Conservation (phyloP, 192 early-diverging fungal species). For the Backusella luteola region DNA sequence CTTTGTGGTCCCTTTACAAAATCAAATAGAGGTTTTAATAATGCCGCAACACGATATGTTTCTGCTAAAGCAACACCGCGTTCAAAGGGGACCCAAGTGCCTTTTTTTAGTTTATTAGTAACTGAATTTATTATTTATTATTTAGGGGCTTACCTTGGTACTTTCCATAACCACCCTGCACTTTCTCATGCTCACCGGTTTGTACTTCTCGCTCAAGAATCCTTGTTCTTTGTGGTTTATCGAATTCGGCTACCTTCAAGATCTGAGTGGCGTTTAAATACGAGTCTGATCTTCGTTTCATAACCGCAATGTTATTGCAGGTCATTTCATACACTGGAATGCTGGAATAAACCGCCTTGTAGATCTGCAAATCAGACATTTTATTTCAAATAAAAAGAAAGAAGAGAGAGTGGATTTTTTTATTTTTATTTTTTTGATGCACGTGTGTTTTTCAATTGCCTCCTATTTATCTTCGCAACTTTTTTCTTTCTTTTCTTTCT, state of each 20-base stretch:
- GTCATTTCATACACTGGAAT: constrained; percentile 95
- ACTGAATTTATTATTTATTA: not conserved
- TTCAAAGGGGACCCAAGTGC: constrained; percentile 82
- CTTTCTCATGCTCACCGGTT: constrained; percentile 87
- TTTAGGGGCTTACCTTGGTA: constrained; percentile 75
- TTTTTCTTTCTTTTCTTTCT: not conserved
- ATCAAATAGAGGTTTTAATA: constrained; percentile 79
- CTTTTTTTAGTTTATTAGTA: constrained; percentile 7
- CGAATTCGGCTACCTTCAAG: constrained; percentile 93
- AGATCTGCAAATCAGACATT: constrained; percentile 52
- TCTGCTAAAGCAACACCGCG: constrained; percentile 78
- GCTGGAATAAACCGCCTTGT: constrained; percentile 89
- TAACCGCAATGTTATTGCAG: constrained; percentile 73
- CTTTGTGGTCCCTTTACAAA: constrained; percentile 62
- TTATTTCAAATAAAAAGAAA: not conserved
- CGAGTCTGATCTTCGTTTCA: constrained; percentile 80
- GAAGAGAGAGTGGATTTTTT: not conserved
- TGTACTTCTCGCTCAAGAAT: constrained; percentile 94
- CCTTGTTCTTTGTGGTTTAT: constrained; percentile 88
- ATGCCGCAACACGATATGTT: constrained; percentile 73
- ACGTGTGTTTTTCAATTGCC: not conserved
- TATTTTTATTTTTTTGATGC: not conserved
- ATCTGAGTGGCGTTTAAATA: constrained; percentile 98
- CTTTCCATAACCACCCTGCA: constrained; percentile 98
- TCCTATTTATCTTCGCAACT: not conserved